These are phyloP conservation scores for Jasminum sambac DNA, from an alignment of 257 asterid genomes.

Conservation along the genomic window DNA sequence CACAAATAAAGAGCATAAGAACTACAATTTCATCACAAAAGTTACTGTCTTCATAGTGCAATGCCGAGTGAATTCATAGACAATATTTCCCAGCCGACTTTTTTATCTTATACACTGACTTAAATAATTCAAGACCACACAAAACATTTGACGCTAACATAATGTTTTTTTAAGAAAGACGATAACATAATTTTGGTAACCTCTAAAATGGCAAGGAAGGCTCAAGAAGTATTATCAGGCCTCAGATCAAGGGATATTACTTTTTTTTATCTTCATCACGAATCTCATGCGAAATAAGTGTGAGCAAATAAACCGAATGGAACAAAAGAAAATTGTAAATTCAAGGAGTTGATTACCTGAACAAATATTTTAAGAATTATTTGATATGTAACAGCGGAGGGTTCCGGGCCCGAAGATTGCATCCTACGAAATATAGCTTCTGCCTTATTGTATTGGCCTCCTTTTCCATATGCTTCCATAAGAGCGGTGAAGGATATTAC, in stretches of 20 bases:
- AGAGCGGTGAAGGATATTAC: conserved; percentile 91
- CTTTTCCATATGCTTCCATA: conserved; percentile 96
- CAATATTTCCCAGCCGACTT: not conserved
- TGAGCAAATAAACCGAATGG: not conserved
- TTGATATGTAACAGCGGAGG: conserved; percentile 95
- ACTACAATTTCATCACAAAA: not conserved
- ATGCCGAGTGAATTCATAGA: not conserved
- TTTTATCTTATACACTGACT: not conserved
- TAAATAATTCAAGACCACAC: not conserved
- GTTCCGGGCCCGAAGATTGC: conserved; percentile 95
- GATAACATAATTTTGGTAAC: not conserved
- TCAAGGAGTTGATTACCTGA: conserved; percentile 48
- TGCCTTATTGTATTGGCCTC: conserved; percentile 76
- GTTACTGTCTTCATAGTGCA: not conserved
- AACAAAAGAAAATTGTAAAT: not conserved
- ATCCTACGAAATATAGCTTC: conserved; percentile 90
- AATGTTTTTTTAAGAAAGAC: too few relatives aligned
- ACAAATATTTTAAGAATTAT: conserved; percentile 83
- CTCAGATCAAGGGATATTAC: not conserved
- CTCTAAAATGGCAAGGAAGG: not conserved
- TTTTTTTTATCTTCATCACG: not conserved
- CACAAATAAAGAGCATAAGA: not conserved
- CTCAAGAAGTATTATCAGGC: not conserved
- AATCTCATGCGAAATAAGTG: not conserved
- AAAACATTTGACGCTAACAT: too few relatives aligned